phyloP scores from a whole-genome alignment of 1,139 yeast genomes.

The Magnusiomyces tetraspermus region DNA sequence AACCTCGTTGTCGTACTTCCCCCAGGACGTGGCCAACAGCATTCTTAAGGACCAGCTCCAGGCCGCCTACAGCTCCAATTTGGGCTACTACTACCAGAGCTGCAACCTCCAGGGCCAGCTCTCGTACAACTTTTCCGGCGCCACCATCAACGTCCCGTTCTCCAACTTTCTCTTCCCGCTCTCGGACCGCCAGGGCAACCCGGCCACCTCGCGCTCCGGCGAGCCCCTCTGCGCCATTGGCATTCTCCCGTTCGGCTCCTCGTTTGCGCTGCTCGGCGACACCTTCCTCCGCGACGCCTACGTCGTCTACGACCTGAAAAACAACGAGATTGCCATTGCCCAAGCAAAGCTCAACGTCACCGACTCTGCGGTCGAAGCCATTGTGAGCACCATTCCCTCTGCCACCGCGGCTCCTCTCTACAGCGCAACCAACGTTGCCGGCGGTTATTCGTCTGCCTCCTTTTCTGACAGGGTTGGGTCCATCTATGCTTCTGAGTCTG shows the following conservation, averaged over 20 bases:
- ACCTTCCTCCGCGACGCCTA: constrained; percentile 67
- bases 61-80: constrained; percentile 14
- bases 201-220: constrained; percentile 20
- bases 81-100: constrained; percentile 22
- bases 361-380: constrained; percentile 20
- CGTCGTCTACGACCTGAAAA: constrained; percentile 68
- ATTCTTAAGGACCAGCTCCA: constrained; percentile 10
- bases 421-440: too few species aligned
- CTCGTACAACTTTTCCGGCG: constrained; percentile 44
- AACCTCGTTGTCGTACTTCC: constrained; percentile 27
- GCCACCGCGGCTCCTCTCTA: constrained; percentile 11
- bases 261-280: constrained; percentile 50
- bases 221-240: constrained; percentile 26
- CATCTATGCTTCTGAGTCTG: too few species aligned
- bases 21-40: constrained; percentile 17
- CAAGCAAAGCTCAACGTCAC: constrained; percentile 36
- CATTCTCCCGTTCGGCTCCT: constrained; percentile 21
- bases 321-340: constrained; percentile 56
- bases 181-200: constrained; percentile 13
- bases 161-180: constrained; percentile 26
- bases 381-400: constrained; percentile 14
- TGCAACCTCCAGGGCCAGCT: constrained; percentile 23
- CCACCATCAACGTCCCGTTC: constrained; percentile 38
- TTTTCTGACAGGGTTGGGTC: too few species aligned
- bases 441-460: too few species aligned